Conservation (phyloP, 2,329 filamentous ascomycete species). For the Fusarium aywerte region DNA sequence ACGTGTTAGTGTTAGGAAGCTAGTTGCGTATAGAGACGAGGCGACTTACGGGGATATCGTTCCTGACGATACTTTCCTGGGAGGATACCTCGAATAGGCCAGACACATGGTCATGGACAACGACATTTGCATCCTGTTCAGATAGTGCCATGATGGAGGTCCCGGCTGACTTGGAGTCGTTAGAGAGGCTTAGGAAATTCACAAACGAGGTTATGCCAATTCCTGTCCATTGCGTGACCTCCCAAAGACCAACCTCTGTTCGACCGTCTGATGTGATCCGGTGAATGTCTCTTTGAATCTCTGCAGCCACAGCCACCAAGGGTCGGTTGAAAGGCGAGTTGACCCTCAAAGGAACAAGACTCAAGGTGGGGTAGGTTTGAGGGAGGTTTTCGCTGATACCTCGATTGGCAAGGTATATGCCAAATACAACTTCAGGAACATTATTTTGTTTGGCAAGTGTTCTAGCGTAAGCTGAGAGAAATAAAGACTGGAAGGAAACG, state of each 20-base stretch:
- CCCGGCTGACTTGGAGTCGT: background rate
- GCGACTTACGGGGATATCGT: slow-evolving; percentile 47
- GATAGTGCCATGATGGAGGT: slow-evolving; percentile 14
- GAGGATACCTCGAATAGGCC: slow-evolving; percentile 17
- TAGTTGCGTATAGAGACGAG: too few relatives aligned
- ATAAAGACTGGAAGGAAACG: slow-evolving; percentile 76
- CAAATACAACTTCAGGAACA: slow-evolving; percentile 67
- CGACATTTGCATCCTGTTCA: background rate
- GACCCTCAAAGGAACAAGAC: slow-evolving; percentile 78
- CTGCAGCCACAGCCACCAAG: slow-evolving; percentile 63
- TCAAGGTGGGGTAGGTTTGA: slow-evolving; percentile 75
- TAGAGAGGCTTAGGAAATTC: slow-evolving; percentile 77
- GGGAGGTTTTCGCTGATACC: slow-evolving; percentile 61
- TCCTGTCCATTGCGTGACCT: slow-evolving; percentile 81
- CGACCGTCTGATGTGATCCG: slow-evolving; percentile 63
- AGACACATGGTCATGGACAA: background rate
- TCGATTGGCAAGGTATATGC: slow-evolving; percentile 86
- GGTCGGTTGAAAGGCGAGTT: slow-evolving; percentile 42
- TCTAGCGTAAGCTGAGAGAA: slow-evolving; percentile 77
- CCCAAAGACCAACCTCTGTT: slow-evolving; percentile 72
- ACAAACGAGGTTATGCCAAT: slow-evolving; percentile 77
- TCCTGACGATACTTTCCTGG: slow-evolving; percentile 40
- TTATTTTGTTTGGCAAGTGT: slow-evolving; percentile 51
- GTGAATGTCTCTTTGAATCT: slow-evolving; percentile 75
- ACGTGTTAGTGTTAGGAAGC: slow-evolving; percentile 3